Base-by-base conservation (phyloP, 2,329 filamentous ascomycete genomes). In the Ilyonectria mors-panacis region DNA sequence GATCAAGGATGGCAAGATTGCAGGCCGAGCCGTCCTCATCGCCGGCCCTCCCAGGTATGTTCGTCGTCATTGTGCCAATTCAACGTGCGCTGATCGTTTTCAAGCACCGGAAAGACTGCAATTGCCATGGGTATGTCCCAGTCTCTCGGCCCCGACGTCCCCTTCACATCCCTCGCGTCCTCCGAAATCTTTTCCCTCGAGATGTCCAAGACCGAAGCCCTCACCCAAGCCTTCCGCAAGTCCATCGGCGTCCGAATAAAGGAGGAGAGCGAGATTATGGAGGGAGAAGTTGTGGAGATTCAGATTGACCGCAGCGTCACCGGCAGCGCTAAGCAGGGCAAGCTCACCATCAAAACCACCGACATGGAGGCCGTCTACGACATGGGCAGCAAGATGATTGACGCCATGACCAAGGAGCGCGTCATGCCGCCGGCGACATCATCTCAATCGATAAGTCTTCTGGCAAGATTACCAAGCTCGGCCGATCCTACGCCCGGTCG, bases 301-400 rank as follows among this genome's bases (percentile, higher is more conserved):
- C 95, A 98, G 83, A 98, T 98, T 70, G 96, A 99, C 82, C 90
- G 96, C 73, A 98, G 95, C 77, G 94, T 99, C 61, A 98, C 96
- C 15, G 96, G 96, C 55, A 94, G 93, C 73, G 97, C 96, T 78
- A 99, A 98, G 87, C 95, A 98, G 86, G 96, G 96, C 78, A 99
- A 99, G 84, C 91, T 99, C 71, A 99, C 96, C 21, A 97, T 99
- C 85, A 99, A 99, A 85, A 99, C 96, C 12, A 98, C 95, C 65
- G 96, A 99, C 81, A 99, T 99, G 96, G 96, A 99, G 83, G 97
- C 96, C 13, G 93, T 99, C 73, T 99, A 98, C 84, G 96, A 99
- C 78, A 98, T 99, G 95, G 96, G 96, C 72, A 95, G 93, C 73
- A 98, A 98, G 85, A 98, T 99, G 96, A 99, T 99, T 73, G 96